phyloP scores from a whole-genome alignment of 495 filamentous ascomycete species.

The Articulospora tetracladia region DNA sequence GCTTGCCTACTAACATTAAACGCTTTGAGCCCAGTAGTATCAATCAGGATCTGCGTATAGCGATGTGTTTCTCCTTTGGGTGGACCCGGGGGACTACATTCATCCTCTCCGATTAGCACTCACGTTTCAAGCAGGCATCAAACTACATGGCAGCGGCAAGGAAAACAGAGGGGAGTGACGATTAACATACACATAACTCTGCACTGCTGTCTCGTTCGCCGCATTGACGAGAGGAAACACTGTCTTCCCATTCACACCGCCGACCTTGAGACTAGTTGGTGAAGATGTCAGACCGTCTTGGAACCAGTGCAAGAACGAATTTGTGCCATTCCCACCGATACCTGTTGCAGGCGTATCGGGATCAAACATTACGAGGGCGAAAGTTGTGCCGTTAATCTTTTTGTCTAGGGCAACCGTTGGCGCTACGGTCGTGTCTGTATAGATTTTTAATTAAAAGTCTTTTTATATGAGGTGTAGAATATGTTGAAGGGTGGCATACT shows the following conservation, averaged over 20 bases:
- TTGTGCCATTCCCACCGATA: background rate
- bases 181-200: background rate
- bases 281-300: background rate
- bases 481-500: background rate
- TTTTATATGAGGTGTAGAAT: background rate
- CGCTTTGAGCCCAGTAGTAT: background rate
- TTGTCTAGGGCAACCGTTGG: background rate
- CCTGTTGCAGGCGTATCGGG: background rate
- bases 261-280: background rate
- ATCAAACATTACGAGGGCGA: background rate
- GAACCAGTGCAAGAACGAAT: background rate
- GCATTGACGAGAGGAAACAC: background rate
- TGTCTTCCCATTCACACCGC: background rate
- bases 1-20: background rate
- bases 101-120: background rate
- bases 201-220: background rate
- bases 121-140: background rate
- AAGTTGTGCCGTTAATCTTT: background rate
- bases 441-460: too few relatives aligned
- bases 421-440: background rate
- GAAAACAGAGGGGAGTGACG: background rate
- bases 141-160: background rate
- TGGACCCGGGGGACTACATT: background rate
- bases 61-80: background rate
- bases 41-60: background rate